Percentiles rank a stretch among this genome's conserved stretches.
Conservation (phyloP, 2,329 filamentous ascomycete species). For the Pestalotiopsis sp. region DNA sequence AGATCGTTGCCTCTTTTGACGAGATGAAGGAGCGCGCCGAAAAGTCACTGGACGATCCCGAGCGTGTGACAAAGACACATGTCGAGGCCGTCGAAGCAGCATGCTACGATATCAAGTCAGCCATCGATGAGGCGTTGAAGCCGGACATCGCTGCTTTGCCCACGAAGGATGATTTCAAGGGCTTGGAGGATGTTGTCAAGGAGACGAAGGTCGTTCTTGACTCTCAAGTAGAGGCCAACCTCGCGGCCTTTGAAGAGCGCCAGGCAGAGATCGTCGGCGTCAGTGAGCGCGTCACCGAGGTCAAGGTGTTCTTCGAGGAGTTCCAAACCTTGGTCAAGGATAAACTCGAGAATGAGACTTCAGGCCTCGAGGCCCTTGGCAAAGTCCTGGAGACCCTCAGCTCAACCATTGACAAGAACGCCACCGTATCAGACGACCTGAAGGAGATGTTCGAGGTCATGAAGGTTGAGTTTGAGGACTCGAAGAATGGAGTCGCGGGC, state of each 20-base stretch:
- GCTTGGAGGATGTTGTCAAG: conserved; percentile 70
- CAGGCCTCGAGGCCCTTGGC: conserved; percentile 72
- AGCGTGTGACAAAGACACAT: conserved; percentile 78
- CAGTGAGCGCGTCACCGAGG: conserved; percentile 75
- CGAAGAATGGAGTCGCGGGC: conserved; percentile 76
- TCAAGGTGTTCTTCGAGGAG: conserved; percentile 77
- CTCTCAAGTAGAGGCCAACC: conserved; percentile 71
- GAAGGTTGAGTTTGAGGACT: conserved; percentile 85
- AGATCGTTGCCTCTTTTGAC: conserved; percentile 75
- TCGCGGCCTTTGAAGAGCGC: conserved; percentile 80
- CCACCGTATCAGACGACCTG: conserved; percentile 61
- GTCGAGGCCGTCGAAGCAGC: conserved; percentile 80
- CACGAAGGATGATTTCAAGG: conserved; percentile 68
- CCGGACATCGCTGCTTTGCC: conserved; percentile 69
- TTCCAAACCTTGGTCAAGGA: conserved; percentile 76
- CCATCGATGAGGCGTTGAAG: conserved; percentile 72
- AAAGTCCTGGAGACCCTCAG: conserved; percentile 69
- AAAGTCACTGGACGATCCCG: conserved; percentile 57
- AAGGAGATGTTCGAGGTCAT: conserved; percentile 75
- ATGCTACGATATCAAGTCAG: conserved; percentile 81
- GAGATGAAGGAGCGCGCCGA: conserved; percentile 67
- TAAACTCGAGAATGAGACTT: conserved; percentile 76
- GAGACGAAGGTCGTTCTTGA: conserved; percentile 72
- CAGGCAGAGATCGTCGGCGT: conserved; percentile 82
- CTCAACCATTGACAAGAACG: conserved; percentile 62